Base-by-base conservation (phyloP, 2,329 filamentous ascomycete genomes). In the Nemania abortiva region DNA sequence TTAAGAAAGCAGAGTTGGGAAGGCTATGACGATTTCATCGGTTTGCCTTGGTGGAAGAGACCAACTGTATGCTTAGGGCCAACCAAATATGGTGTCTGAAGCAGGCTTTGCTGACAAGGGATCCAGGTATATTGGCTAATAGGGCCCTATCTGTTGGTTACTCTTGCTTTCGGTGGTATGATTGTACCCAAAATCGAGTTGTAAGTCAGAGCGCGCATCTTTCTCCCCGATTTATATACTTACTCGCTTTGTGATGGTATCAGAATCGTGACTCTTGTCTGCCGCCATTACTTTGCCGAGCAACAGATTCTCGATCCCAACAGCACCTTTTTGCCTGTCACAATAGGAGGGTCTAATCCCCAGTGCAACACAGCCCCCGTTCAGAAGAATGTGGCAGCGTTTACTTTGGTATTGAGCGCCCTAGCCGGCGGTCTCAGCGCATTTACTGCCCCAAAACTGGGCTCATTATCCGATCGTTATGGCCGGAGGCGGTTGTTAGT, bases 171-270 rank as follows among this genome's bases (percentile, higher is more conserved):
- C 79, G 96, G 95, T 37, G 94, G 93, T 65, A 88, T 93, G 6
- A 84, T 96, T 7, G 93, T 98, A 9, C 95, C 95, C 10, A 96
- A 92, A 79, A 85, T 97, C 70, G 97, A 97, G 77, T 82, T 98
- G 81, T 89, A 81, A 79, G 86, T 74, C 37, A 6, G 37, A 9
- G 47, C 34, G 27, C 15, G 37, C 24, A 7, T 66, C 34, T 60
- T 39, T 55, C 39, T 27, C 45, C 24, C 3, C 13, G 24, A 39
- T 42, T 6, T 45, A 52, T n/a, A 49, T 39, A 52, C 37, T 49
- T 64, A 62, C 65, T 61, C 47, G 47, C 42, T 10, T 18, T 55
- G 13, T 31, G 31, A 18, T 24, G 6, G 24, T 31, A 13, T 18
- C 59, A 88, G 88, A 29, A 93, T 97, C 70, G 86, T 97, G 70